A percentile compares a stretch with the other conserved stretches of the same genome.
Evolutionary conservation across 2,329 filamentous ascomycete genomes (phyloP).

Genomic region (Pseudogymnoascus sp.): DNA sequence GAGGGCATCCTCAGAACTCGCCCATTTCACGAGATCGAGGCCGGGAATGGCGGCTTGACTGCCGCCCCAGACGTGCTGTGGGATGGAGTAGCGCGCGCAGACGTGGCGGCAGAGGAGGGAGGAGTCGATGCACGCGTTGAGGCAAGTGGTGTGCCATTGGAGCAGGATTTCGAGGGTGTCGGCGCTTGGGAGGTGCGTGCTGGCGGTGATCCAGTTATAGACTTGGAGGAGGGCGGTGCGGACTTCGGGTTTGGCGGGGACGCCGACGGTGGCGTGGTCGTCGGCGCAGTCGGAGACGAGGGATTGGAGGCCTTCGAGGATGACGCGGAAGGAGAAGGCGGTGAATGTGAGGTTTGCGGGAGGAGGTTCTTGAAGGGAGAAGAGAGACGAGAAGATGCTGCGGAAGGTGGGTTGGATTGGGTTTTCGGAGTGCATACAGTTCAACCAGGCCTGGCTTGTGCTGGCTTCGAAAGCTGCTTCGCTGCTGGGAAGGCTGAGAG

Average conservation of each 20-base stretch:
- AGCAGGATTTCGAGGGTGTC: slow-evolving; percentile 36
- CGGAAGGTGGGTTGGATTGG: slow-evolving; percentile 33
- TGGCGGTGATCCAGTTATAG: slow-evolving; percentile 33
- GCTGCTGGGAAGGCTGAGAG: slow-evolving; percentile 33
- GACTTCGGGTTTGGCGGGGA: slow-evolving; percentile 34
- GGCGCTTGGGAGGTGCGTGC: slow-evolving; percentile 29
- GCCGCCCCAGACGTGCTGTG: slow-evolving; percentile 34
- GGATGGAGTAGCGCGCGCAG: slow-evolving; percentile 33
- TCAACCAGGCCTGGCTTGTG: slow-evolving; percentile 35
- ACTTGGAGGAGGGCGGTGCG: slow-evolving; percentile 33
- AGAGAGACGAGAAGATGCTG: slow-evolving; percentile 34
- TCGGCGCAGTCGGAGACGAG: slow-evolving; percentile 35
- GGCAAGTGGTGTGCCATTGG: slow-evolving; percentile 38
- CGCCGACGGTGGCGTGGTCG: slow-evolving; percentile 33
- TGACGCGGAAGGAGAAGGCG: slow-evolving; percentile 35
- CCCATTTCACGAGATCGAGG: slow-evolving; percentile 35
- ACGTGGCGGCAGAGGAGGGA: slow-evolving; percentile 33
- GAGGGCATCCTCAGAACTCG: slow-evolving; percentile 32
- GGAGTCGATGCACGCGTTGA: slow-evolving; percentile 36
- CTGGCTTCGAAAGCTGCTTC: slow-evolving; percentile 35
- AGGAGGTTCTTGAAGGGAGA: slow-evolving; percentile 29
- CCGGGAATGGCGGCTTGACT: slow-evolving; percentile 23
- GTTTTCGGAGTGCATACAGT: slow-evolving; percentile 29
- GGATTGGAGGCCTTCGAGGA: slow-evolving; percentile 38
- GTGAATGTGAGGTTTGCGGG: slow-evolving; percentile 30